Percentiles rank a stretch among this genome's conserved stretches.
Conservation (phyloP, 345 rosid genomes). For the Pugionium dolabratum region DNA sequence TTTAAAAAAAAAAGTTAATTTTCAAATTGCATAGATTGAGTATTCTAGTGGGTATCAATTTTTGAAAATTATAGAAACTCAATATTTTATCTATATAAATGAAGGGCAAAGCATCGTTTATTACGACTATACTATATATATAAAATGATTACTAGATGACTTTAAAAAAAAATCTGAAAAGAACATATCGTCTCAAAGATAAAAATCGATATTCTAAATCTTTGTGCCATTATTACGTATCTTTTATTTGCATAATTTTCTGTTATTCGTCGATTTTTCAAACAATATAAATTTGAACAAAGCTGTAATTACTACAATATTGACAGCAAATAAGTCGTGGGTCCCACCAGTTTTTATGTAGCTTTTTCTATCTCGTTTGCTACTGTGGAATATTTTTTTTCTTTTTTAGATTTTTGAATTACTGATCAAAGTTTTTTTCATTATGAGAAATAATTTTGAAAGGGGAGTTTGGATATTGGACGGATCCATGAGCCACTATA, state of each 20-base stretch:
- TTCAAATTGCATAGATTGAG: neutral
- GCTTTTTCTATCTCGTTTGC: constrained; percentile 23
- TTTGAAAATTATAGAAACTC: neutral
- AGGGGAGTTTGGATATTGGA: too few species aligned
- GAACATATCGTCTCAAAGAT: constrained; percentile 6
- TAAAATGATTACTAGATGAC: neutral
- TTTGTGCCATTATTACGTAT: constrained; percentile 25
- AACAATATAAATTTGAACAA: constrained; percentile 6
- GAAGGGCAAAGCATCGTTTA: neutral
- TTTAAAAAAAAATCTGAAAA: neutral
- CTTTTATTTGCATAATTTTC: constrained; percentile 19
- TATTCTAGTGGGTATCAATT: neutral
- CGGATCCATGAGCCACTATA: too few species aligned
- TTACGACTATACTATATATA: neutral
- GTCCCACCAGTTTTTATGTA: constrained; percentile 19
- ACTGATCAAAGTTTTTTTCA: neutral
- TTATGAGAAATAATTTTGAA: too few species aligned
- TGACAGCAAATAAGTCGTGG: constrained; percentile 34
- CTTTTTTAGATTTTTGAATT: neutral
- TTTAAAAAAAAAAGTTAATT: neutral
- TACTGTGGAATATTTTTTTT: neutral
- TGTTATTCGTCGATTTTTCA: constrained; percentile 6
- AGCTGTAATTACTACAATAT: constrained; percentile 28
- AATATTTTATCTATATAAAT: too few species aligned
- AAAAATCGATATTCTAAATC: neutral